A percentile compares a stretch with the other conserved stretches of the same genome.
Conservation (phyloP, 768 basidiomycete genomes). For the Leccinum rimulosum region DNA sequence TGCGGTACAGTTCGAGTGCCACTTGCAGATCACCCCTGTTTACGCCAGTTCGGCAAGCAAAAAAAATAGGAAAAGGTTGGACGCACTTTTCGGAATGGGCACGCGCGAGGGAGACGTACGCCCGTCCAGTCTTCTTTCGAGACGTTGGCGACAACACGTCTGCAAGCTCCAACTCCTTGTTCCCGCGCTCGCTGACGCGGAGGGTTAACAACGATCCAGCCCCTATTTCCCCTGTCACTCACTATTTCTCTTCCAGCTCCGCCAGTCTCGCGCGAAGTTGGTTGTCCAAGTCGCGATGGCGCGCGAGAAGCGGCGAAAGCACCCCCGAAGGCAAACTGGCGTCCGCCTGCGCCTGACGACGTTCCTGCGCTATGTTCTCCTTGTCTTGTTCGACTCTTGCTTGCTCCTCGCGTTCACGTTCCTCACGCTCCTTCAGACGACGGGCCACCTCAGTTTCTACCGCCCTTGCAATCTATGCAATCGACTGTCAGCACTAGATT, state of each 20-base stretch:
- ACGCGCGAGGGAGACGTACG: constrained; percentile 81
- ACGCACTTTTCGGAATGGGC: constrained; percentile 78
- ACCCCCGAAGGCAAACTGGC: constrained; percentile 36
- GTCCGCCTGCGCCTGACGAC: constrained; percentile 7
- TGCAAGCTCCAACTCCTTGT: constrained; percentile 57
- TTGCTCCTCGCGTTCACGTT: constrained; percentile 33
- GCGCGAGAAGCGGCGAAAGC: constrained; percentile 60
- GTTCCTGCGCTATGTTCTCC: constrained; percentile 22
- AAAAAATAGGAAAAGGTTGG: neutral
- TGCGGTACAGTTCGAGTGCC: constrained; percentile 78
- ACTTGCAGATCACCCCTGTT: constrained; percentile 74
- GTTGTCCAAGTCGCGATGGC: constrained; percentile 66
- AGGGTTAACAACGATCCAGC: constrained; percentile 7
- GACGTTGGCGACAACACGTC: constrained; percentile 69
- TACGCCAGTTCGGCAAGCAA: neutral
- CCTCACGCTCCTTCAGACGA: constrained; percentile 50
- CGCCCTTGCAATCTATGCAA: constrained; percentile 59
- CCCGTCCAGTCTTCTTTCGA: constrained; percentile 78
- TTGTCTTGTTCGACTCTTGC: constrained; percentile 23
- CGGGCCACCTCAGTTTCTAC: constrained; percentile 74
- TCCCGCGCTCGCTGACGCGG: constrained; percentile 54
- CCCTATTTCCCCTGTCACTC: constrained; percentile 29
- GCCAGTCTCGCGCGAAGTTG: constrained; percentile 62
- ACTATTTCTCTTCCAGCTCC: constrained; percentile 76
- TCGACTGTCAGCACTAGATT: neutral